A percentile compares a stretch with the other conserved stretches of the same genome.
Conservation (phyloP, 495 filamentous ascomycete species). For the Cercophora newfieldiana region DNA sequence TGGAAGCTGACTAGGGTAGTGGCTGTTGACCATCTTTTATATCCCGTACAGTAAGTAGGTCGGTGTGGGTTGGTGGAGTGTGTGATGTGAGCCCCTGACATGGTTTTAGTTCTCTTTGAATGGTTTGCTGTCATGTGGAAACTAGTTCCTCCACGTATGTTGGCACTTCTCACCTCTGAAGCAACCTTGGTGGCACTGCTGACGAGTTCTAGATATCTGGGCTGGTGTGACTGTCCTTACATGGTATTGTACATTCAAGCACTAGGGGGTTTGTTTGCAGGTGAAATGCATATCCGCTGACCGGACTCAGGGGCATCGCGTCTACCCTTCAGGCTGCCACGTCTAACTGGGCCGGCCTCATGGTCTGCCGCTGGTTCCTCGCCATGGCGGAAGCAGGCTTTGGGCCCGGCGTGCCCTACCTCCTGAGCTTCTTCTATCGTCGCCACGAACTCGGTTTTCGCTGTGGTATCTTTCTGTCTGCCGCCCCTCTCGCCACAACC, state of each 20-base stretch:
- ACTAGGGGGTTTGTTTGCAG: not conserved
- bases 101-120: constrained; percentile 59
- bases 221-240: constrained; percentile 31
- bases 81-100: not conserved
- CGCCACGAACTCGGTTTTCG: constrained; percentile 75
- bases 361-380: constrained; percentile 67
- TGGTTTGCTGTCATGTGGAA: constrained; percentile 74
- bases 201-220: constrained; percentile 38
- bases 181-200: constrained; percentile 24
- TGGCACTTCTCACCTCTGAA: not conserved
- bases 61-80: not conserved
- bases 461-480: constrained; percentile 72
- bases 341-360: constrained; percentile 62
- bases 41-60: constrained; percentile 53
- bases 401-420: constrained; percentile 69
- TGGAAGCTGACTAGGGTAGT: constrained; percentile 39
- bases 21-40: constrained; percentile 81
- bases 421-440: constrained; percentile 83
- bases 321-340: constrained; percentile 62
- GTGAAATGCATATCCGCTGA: not conserved
- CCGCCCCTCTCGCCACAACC: constrained; percentile 77
- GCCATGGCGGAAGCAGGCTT: constrained; percentile 69
- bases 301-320: constrained; percentile 52
- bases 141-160: constrained; percentile 53
- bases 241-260: constrained; percentile 13